Evolutionary conservation across 192 early-diverging fungal genomes (phyloP).

Genomic region (Backusella morwellensis): DNA sequence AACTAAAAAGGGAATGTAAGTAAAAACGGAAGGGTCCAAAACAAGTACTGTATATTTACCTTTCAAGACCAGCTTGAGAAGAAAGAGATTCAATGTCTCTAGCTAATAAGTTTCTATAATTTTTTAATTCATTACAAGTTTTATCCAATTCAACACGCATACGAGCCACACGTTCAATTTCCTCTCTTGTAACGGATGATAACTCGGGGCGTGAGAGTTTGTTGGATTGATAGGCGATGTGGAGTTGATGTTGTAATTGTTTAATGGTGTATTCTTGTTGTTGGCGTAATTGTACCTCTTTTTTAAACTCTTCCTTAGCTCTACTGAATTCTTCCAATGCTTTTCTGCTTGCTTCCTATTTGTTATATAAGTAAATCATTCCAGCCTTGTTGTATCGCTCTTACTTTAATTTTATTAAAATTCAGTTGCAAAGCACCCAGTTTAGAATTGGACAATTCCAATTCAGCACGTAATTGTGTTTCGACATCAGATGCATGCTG

Average conservation of each 20-base stretch:
- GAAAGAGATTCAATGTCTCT: slow-evolving; percentile 34
- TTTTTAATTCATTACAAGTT: slow-evolving; percentile 30
- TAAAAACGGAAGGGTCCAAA: not conserved
- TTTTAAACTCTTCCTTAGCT: slow-evolving; percentile 44
- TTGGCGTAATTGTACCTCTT: slow-evolving; percentile 27
- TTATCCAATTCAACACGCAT: slow-evolving; percentile 29
- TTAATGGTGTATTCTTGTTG: slow-evolving; percentile 22
- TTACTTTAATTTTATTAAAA: slow-evolving; percentile 8
- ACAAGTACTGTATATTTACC: slow-evolving; percentile 13
- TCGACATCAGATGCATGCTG: not conserved
- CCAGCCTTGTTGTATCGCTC: not conserved
- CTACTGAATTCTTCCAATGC: slow-evolving; percentile 38
- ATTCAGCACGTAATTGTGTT: not conserved
- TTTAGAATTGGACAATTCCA: not conserved
- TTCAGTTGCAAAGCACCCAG: not conserved
- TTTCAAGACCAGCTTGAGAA: slow-evolving; percentile 39
- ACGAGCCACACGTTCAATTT: slow-evolving; percentile 27
- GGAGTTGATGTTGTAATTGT: slow-evolving; percentile 31
- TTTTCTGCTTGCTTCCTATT: slow-evolving; percentile 30
- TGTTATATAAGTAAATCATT: not conserved
- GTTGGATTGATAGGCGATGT: slow-evolving; percentile 10
- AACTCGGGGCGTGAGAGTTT: slow-evolving; percentile 11
- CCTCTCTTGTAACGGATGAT: slow-evolving; percentile 20
- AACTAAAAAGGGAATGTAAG: not conserved
- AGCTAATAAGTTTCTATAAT: slow-evolving; percentile 29